Conservation (phyloP, 176 grass and related monocot species). For the Raddia guianensis region DNA sequence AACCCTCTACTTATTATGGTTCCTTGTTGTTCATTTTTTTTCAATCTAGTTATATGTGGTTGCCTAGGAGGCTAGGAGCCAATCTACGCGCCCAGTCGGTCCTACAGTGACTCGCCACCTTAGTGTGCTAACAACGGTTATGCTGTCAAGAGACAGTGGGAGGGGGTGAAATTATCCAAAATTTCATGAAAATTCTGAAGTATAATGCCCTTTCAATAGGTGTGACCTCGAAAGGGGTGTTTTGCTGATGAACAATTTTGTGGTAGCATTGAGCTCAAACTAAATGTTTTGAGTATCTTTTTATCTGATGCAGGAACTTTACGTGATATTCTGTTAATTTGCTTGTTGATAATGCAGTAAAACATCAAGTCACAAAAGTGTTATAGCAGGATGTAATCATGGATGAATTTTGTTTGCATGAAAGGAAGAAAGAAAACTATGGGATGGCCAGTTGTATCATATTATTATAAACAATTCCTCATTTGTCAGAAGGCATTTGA, state of each 20-base stretch:
- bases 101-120: background rate
- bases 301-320: conserved; percentile 14
- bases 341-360: background rate
- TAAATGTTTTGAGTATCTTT: background rate
- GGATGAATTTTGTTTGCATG: background rate
- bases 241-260: background rate
- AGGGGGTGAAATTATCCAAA: background rate
- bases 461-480: background rate
- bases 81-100: background rate
- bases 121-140: background rate
- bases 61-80: background rate
- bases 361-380: background rate
- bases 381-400: background rate
- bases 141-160: background rate
- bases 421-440: conserved; percentile 1
- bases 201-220: background rate
- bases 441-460: background rate
- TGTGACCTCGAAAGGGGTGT: background rate
- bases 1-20: background rate
- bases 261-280: conserved; percentile 2
- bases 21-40: background rate
- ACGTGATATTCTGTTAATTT: background rate
- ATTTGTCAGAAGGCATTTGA: background rate
- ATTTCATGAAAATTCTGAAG: background rate
- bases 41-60: background rate